Conservation (phyloP, 1,284 basidiomycete species). For the Tilletiaria anomala region DNA sequence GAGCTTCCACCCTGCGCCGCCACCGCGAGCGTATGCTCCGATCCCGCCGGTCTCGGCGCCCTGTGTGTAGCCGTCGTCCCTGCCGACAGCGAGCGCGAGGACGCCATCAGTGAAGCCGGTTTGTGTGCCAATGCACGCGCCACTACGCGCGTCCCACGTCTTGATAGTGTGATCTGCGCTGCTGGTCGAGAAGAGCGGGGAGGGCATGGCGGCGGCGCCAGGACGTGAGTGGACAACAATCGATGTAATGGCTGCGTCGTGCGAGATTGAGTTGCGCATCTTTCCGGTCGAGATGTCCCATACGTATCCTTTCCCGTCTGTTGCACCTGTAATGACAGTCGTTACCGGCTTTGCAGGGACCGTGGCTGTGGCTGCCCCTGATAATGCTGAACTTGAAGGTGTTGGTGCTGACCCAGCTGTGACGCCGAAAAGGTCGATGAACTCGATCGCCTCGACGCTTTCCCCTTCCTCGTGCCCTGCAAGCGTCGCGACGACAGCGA, state of each 20-base stretch:
- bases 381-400: too few species aligned
- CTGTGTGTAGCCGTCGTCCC: background rate
- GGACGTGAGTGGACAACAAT: constrained; percentile 46
- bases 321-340: constrained; percentile 66
- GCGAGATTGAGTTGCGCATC: constrained; percentile 17
- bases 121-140: constrained; percentile 61
- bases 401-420: too few species aligned
- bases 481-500: constrained; percentile 50
- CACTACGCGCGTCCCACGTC: constrained; percentile 85
- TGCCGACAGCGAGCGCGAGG: constrained; percentile 54
- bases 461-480: constrained; percentile 54
- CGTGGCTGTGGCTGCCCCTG: constrained; percentile 46
- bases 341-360: background rate
- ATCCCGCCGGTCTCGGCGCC: background rate
- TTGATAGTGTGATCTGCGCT: constrained; percentile 60
- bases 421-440: constrained; percentile 57
- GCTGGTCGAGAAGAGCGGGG: constrained; percentile 54
- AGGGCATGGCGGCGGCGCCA: too few species aligned
- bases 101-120: constrained; percentile 72
- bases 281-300: constrained; percentile 68
- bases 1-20: constrained; percentile 37
- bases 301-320: constrained; percentile 81
- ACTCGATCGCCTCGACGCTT: constrained; percentile 74
- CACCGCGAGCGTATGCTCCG: background rate
- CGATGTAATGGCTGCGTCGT: constrained; percentile 16